These are phyloP conservation scores for Phyllostachys edulis DNA, from an alignment of 176 grass and related monocot species.

Conservation along the genomic window DNA sequence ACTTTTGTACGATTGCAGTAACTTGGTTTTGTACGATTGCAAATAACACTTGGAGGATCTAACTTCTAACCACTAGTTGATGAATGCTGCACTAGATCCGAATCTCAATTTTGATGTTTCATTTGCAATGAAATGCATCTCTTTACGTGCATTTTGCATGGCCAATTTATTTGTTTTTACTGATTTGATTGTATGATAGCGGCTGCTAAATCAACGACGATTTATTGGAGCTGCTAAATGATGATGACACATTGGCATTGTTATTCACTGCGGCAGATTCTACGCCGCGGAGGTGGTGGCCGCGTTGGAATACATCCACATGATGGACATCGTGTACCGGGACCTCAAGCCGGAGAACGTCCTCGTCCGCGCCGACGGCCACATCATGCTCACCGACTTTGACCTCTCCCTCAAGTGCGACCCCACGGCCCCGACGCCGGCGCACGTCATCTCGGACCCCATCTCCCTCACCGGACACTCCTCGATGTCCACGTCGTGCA, in stretches of 20 bases:
- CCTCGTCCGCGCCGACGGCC: slow-evolving; percentile 82
- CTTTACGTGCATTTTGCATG: neutral
- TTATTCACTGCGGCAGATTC: slow-evolving; percentile 47
- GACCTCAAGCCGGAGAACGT: slow-evolving; percentile 99
- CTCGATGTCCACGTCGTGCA: slow-evolving; percentile 42
- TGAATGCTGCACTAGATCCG: neutral
- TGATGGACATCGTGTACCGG: slow-evolving; percentile 94
- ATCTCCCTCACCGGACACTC: slow-evolving; percentile 37
- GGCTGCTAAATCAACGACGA: neutral
- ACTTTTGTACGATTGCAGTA: neutral
- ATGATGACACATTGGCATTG: neutral
- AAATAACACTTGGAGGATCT: neutral
- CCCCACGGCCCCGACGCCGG: slow-evolving; percentile 60
- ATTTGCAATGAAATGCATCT: neutral
- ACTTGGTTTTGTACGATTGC: neutral
- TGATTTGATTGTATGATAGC: neutral
- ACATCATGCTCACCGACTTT: slow-evolving; percentile 99
- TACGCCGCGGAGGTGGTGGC: slow-evolving; percentile 94
- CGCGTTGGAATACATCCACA: slow-evolving; percentile 95
- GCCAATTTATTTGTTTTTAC: neutral
- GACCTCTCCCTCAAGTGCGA: slow-evolving; percentile 98
- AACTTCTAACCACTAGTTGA: neutral
- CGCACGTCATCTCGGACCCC: slow-evolving; percentile 80
- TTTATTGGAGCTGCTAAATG: neutral
- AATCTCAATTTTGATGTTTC: neutral